Conservation (phyloP, 371 early-diverging fungal species). For the Conidiobolus incongruus region DNA sequence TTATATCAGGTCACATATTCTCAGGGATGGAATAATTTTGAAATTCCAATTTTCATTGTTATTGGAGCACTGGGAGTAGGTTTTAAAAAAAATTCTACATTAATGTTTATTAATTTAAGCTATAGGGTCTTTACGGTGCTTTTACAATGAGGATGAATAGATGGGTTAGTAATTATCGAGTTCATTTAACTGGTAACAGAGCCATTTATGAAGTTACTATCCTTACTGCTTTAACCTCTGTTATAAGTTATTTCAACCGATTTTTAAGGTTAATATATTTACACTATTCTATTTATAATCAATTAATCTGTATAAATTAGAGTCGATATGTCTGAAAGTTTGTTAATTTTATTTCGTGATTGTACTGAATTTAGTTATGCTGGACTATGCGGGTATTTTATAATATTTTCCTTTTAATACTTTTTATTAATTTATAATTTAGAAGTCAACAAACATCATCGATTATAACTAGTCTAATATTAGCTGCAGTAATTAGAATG, state of each 20-base stretch:
- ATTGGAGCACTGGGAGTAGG: constrained; percentile 16
- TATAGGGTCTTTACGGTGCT: constrained; percentile 69
- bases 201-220: constrained; percentile 44
- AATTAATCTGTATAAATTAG: constrained; percentile 7
- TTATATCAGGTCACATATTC: constrained; percentile 86
- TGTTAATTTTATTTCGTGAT: constrained; percentile 58
- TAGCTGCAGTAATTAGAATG: constrained; percentile 39
- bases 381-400: constrained; percentile 31
- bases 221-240: constrained; percentile 47
- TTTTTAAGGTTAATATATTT: constrained; percentile 27
- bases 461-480: constrained; percentile 10
- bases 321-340: constrained; percentile 49
- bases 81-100: constrained; percentile 16
- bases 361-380: constrained; percentile 33
- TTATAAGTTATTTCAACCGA: constrained; percentile 44
- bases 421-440: no score
- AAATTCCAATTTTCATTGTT: constrained; percentile 11
- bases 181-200: constrained; percentile 19
- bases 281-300: background rate
- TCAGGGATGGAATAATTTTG: constrained; percentile 76
- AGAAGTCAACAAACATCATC: no score
- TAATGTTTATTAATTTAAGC: background rate
- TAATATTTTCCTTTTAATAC: background rate
- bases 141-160: constrained; percentile 45
- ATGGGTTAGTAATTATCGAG: constrained; percentile 33